Conservation (phyloP, 306 rosid genomes). For the Ormosia semicastrata region DNA sequence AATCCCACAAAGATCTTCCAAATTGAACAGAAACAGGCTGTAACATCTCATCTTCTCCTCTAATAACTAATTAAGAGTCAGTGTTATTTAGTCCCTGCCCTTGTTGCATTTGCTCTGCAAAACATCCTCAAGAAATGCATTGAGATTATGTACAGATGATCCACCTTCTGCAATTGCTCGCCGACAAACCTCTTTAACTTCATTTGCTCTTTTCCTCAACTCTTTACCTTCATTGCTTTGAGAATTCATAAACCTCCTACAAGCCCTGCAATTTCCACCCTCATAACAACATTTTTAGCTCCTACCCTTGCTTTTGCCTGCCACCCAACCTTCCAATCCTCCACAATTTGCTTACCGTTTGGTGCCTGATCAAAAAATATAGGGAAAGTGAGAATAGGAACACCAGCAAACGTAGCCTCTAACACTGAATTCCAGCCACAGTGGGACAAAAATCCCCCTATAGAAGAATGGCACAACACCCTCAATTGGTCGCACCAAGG, state of each 20-base stretch:
- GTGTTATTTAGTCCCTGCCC: background rate
- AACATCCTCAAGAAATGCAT: background rate
- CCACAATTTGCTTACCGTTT: slow-evolving; percentile 37
- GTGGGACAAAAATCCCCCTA: slow-evolving; percentile 44
- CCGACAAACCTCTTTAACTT: slow-evolving; percentile 15
- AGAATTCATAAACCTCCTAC: slow-evolving; percentile 40
- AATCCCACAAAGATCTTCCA: background rate
- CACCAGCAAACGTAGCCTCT: slow-evolving; percentile 44
- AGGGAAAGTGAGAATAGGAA: slow-evolving; percentile 44
- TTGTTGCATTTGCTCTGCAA: background rate
- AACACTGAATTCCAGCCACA: slow-evolving; percentile 49
- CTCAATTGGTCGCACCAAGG: slow-evolving; percentile 53
- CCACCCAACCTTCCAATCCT: slow-evolving; percentile 49
- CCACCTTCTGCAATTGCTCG: slow-evolving; percentile 32
- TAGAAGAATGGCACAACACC: slow-evolving; percentile 42
- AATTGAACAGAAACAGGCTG: background rate
- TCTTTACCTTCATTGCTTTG: slow-evolving; percentile 28
- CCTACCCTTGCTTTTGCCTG: slow-evolving; percentile 19
- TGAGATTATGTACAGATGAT: slow-evolving; percentile 25
- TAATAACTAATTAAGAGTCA: background rate
- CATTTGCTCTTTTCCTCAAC: slow-evolving; percentile 31
- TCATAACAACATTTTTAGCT: background rate
- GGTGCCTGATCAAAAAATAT: slow-evolving; percentile 31
- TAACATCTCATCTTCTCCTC: background rate
- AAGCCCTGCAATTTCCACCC: slow-evolving; percentile 37